Evolutionary conservation across 495 filamentous ascomycete species (phyloP).

Genomic region (Trichoderma reesei): DNA sequence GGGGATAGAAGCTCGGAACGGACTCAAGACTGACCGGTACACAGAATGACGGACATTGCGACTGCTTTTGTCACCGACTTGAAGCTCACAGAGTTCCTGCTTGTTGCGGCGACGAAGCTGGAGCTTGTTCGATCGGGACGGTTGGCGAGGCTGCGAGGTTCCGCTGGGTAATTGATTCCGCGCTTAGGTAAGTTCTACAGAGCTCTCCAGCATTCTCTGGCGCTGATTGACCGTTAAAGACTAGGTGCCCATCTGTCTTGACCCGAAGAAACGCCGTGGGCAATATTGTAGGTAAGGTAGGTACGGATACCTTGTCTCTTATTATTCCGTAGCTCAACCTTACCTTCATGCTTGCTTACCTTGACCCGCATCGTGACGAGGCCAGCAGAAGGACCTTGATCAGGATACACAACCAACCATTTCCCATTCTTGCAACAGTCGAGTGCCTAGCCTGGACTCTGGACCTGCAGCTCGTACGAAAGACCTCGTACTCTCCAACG

Average conservation of each 20-base stretch:
- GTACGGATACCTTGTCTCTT: no score
- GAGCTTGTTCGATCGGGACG: not conserved
- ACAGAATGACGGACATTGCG: constrained; percentile 77
- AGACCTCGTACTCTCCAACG: not conserved
- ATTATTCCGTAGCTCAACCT: not conserved
- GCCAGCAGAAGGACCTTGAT: not conserved
- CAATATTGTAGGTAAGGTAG: no score
- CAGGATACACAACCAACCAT: not conserved
- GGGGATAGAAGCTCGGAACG: not conserved
- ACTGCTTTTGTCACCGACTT: not conserved
- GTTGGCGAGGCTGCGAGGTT: not conserved
- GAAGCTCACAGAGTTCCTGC: not conserved
- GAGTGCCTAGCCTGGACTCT: not conserved
- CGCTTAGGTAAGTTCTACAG: not conserved
- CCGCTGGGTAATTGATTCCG: not conserved
- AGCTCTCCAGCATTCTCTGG: no score
- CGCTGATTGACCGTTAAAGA: not conserved
- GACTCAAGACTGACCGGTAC: constrained; percentile 54
- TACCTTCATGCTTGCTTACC: no score
- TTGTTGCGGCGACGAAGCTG: not conserved
- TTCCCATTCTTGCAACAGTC: not conserved
- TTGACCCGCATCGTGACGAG: not conserved
- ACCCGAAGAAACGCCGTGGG: no score
- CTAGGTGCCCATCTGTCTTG: no score
- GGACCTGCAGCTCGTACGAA: not conserved